Conservation (phyloP, 2,329 filamentous ascomycete genomes). For the Metarhizium album region DNA sequence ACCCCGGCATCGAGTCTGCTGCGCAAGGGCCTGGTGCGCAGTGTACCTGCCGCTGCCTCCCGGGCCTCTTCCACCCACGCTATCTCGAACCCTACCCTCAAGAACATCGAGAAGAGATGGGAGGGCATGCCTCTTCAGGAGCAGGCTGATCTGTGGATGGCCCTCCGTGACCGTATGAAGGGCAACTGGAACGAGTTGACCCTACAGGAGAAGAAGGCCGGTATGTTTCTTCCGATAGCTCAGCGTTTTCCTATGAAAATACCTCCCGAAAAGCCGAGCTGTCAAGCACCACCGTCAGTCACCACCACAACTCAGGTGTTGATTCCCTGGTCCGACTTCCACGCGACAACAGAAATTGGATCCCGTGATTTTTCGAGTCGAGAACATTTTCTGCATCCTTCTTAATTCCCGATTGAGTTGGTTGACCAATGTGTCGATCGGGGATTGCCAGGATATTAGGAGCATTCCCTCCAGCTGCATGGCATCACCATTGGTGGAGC, state of each 20-base stretch:
- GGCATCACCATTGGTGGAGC: slow-evolving; percentile 2
- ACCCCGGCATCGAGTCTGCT: slow-evolving; percentile 41
- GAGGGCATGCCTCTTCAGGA: slow-evolving; percentile 95
- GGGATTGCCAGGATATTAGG: neutral
- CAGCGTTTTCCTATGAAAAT: slow-evolving; percentile 18
- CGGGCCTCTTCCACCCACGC: slow-evolving; percentile 66
- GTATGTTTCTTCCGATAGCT: slow-evolving; percentile 43
- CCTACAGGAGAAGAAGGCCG: slow-evolving; percentile 95
- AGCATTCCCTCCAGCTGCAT: neutral
- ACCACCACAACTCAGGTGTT: neutral
- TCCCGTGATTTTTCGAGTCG: neutral
- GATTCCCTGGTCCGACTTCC: slow-evolving; percentile 4
- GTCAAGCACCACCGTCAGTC: slow-evolving; percentile 8
- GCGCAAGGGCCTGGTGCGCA: slow-evolving; percentile 37
- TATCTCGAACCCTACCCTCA: slow-evolving; percentile 94
- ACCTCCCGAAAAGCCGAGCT: slow-evolving; percentile 21
- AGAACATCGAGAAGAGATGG: slow-evolving; percentile 99
- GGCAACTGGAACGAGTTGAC: slow-evolving; percentile 92
- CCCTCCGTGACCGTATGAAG: slow-evolving; percentile 97
- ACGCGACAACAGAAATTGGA: neutral
- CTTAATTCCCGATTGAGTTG: neutral
- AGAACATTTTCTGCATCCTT: neutral
- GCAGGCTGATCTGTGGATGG: slow-evolving; percentile 99
- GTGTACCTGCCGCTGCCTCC: slow-evolving; percentile 33
- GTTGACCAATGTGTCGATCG: slow-evolving; percentile 4